Evolutionary conservation across 2,329 filamentous ascomycete genomes (phyloP).

Genomic region (Aspergillus pseudoviridinutans): DNA sequence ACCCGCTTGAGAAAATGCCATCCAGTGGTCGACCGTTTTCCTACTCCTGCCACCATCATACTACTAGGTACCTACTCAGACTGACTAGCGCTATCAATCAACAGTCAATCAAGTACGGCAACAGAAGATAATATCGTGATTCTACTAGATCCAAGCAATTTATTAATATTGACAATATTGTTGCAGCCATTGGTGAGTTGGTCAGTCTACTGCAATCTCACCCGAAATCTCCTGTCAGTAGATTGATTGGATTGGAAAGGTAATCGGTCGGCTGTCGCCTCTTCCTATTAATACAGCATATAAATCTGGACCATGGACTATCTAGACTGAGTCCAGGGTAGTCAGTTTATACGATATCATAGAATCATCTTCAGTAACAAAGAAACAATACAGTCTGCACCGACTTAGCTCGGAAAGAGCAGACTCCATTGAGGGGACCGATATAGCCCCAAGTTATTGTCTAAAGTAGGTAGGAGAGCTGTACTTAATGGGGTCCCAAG

Average conservation of each 20-base stretch:
- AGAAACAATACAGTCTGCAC: background rate
- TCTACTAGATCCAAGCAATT: background rate
- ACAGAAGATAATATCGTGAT: background rate
- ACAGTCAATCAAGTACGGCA: background rate
- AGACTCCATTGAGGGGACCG: background rate
- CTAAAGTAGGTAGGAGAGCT: background rate
- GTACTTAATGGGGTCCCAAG: background rate
- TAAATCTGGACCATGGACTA: background rate
- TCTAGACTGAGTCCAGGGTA: background rate
- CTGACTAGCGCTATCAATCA: background rate
- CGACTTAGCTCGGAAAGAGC: background rate
- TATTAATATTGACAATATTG: background rate
- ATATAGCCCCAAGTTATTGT: background rate
- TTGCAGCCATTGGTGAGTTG: background rate
- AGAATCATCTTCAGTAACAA: background rate
- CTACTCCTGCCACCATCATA: background rate
- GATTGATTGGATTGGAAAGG: background rate
- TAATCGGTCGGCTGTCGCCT: background rate
- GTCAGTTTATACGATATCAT: background rate
- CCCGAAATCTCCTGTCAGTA: background rate
- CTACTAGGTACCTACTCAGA: background rate
- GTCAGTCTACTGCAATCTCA: background rate
- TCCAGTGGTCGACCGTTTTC: background rate
- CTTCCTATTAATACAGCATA: too few relatives aligned
- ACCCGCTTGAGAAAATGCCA: background rate